Base-by-base conservation (phyloP, 2,329 filamentous ascomycete genomes). In the Stachybotrys chartarum region DNA sequence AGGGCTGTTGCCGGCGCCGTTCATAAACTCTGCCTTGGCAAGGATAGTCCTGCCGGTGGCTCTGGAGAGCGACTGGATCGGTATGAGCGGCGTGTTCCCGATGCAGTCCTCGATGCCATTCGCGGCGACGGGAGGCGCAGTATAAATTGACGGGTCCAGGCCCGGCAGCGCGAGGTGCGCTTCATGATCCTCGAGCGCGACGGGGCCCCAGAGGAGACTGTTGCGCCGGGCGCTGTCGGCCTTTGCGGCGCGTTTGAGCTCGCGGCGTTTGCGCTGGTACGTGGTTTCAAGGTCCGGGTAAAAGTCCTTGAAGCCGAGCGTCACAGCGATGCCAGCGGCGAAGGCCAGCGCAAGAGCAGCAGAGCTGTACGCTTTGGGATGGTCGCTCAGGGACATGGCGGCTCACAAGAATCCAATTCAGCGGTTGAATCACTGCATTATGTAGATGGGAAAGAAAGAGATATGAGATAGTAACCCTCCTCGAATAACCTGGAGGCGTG, bases 11-110 rank as follows among this genome's bases (percentile, higher is more conserved):
- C 94, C 94, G 3, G 92, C 93, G 52, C 92, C 94, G 73, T 99
- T 97, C 54, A 99, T 81, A 67, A 96, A 95, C 80, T 99, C 94
- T 51, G 91, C 91, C 74, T 99, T 99, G 61, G 87, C 94, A 42
- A 97, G 78, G 65, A 99, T 96, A 46, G 85, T 85, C 66, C 94
- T 91, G 18, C 91, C 91, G 5, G 94, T 97, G 17, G 86, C 90
- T 50, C 88, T 85, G 4, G 90, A 95, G 30, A 99, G 81, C 44
- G 89, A 92, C 62, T 85, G 88, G 68, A 99, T 91, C 60, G 84
- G 84, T 64, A 99, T 83, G 30, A 99, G 80, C 1, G 92, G 93
- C 14, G 94, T 99, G 71, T 96, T 89, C 55, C 94, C 94, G 67
- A 99, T 97, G 67, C 88, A 90, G 50, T 87, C 90, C 70, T 96